Evolutionary conservation across 73 alveolate species (phyloP).

Genomic region (Tetrahymena borealis): DNA sequence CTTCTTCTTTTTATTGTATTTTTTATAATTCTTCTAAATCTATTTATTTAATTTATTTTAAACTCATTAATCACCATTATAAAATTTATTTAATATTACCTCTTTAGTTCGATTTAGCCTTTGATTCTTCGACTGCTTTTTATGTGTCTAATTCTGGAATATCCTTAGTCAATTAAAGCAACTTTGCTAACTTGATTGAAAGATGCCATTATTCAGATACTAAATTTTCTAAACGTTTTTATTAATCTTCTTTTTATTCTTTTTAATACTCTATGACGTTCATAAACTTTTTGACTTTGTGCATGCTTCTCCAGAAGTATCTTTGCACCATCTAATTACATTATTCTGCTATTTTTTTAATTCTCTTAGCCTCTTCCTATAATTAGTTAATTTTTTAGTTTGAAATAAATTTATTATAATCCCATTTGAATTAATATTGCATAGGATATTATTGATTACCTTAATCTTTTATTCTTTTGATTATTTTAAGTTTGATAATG

Average conservation of each 20-base stretch:
- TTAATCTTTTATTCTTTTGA: constrained; percentile 16
- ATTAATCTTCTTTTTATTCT: neutral
- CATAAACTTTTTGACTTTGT: neutral
- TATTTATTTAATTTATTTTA: neutral
- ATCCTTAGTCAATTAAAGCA: neutral
- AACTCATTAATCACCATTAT: neutral
- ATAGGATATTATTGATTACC: no score
- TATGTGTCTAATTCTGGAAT: neutral
- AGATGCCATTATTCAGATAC: neutral
- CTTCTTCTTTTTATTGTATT: neutral
- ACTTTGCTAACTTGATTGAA: neutral
- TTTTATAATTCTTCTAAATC: neutral
- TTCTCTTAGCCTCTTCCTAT: constrained; percentile 14
- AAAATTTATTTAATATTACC: neutral
- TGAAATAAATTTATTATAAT: neutral
- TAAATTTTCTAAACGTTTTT: neutral
- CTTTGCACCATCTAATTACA: neutral
- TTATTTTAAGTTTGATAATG: constrained; percentile 4
- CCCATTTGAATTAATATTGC: neutral
- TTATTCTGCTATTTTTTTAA: neutral
- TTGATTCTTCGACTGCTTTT: neutral
- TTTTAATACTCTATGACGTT: neutral
- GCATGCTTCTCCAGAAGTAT: neutral
- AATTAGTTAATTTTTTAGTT: neutral
- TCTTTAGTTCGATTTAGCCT: neutral